Conservation (phyloP, 2,329 filamentous ascomycete species). For the Allantophomopsis cytisporea region DNA sequence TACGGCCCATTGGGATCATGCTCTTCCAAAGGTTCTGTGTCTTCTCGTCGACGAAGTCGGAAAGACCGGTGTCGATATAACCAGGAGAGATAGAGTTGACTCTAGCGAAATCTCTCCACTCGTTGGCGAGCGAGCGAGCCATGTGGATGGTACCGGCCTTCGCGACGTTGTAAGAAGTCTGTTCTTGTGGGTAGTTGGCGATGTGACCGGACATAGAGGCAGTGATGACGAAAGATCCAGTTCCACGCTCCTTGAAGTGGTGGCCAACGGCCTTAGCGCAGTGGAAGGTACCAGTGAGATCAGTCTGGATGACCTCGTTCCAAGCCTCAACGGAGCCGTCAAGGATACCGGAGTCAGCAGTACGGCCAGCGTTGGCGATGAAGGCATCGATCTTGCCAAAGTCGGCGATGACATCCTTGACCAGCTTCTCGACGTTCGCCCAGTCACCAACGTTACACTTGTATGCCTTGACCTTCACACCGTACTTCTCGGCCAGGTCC, state of each 20-base stretch:
- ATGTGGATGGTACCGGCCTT: slow-evolving; percentile 56
- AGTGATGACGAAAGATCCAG: slow-evolving; percentile 52
- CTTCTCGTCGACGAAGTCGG: slow-evolving; percentile 41
- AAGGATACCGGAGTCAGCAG: slow-evolving; percentile 53
- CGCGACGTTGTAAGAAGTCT: slow-evolving; percentile 49
- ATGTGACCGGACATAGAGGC: slow-evolving; percentile 52
- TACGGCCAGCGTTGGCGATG: slow-evolving; percentile 58
- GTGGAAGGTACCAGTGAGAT: slow-evolving; percentile 51
- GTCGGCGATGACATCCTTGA: slow-evolving; percentile 47
- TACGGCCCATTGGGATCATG: slow-evolving; percentile 45
- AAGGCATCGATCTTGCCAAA: slow-evolving; percentile 58
- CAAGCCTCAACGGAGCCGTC: slow-evolving; percentile 55
- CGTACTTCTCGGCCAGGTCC: slow-evolving; percentile 43
- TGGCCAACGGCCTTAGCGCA: slow-evolving; percentile 55
- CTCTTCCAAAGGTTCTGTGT: slow-evolving; percentile 41
- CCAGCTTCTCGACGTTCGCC: slow-evolving; percentile 37
- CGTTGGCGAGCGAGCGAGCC: slow-evolving; percentile 49
- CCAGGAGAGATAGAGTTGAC: slow-evolving; percentile 57
- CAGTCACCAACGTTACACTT: slow-evolving; percentile 47
- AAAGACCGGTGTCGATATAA: slow-evolving; percentile 53
- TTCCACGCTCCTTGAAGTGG: slow-evolving; percentile 53
- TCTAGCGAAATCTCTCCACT: slow-evolving; percentile 56
- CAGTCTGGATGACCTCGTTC: slow-evolving; percentile 51
- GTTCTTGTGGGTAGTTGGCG: slow-evolving; percentile 65
- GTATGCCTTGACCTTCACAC: slow-evolving; percentile 54